Evolutionary conservation across 1,284 basidiomycete genomes (phyloP).

Genomic region (Cryptococcus wingfieldii): DNA sequence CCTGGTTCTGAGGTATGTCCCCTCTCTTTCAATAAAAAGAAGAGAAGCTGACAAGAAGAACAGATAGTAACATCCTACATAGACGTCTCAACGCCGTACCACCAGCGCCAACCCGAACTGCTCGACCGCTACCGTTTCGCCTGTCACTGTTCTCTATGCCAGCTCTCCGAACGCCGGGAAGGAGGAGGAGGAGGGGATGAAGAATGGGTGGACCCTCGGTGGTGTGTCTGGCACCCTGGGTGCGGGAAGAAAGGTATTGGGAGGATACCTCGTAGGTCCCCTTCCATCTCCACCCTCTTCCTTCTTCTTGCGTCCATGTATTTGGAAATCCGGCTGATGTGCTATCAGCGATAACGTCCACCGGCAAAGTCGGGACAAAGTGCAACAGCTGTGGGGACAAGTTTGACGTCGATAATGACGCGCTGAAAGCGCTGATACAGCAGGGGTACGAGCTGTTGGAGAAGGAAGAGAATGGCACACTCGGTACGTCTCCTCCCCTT

Average conservation of each 20-base stretch:
- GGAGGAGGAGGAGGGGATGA: conserved; percentile 10
- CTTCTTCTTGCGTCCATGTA: neutral
- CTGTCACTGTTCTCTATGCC: conserved; percentile 67
- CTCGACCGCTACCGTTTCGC: conserved; percentile 72
- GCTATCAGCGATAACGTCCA: conserved; percentile 51
- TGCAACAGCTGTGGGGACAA: conserved; percentile 60
- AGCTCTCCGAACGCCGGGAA: conserved; percentile 6
- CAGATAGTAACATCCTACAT: conserved; percentile 70
- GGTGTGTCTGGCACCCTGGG: conserved; percentile 48
- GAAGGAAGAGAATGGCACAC: conserved; percentile 61
- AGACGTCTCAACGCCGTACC: conserved; percentile 67
- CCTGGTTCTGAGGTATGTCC: conserved; percentile 63
- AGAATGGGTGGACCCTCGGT: conserved; percentile 60
- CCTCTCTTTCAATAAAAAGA: neutral
- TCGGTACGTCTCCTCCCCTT: conserved; percentile 23
- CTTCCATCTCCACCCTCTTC: neutral
- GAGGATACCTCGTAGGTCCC: conserved; percentile 28
- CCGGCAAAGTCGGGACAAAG: conserved; percentile 23
- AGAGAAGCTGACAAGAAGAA: conserved; percentile 22
- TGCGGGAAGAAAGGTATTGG: conserved; percentile 17
- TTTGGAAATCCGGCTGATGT: neutral
- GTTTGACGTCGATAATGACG: conserved; percentile 53
- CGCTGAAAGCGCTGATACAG: conserved; percentile 58
- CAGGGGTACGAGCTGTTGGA: conserved; percentile 65
- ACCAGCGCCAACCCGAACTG: conserved; percentile 59